These are phyloP conservation scores for Castanea crenata DNA, from an alignment of 306 rosid genomes.

Conservation along the genomic window DNA sequence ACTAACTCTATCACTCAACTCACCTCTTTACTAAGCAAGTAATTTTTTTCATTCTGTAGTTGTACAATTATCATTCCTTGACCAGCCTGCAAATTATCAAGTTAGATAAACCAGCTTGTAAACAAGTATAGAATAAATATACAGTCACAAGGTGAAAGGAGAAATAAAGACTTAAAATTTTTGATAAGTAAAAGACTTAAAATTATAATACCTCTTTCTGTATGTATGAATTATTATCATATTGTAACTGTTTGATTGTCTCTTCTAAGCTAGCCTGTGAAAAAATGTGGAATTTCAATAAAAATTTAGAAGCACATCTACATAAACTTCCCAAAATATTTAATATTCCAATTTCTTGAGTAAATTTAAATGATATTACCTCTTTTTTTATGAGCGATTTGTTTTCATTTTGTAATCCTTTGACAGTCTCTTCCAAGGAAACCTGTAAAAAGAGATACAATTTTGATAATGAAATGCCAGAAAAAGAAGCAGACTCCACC, in stretches of 20 bases:
- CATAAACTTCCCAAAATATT: neutral
- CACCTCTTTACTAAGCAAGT: constrained; percentile 62
- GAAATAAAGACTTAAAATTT: neutral
- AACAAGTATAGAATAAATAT: constrained; percentile 16
- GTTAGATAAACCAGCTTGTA: constrained; percentile 15
- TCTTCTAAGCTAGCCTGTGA: constrained; percentile 47
- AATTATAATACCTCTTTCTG: constrained; percentile 49
- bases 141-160: constrained; percentile 1
- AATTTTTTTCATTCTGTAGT: constrained; percentile 51
- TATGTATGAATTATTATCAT: constrained; percentile 35
- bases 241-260: constrained; percentile 36
- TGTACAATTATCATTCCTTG: constrained; percentile 53
- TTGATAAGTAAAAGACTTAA: no score
- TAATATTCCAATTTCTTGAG: neutral
- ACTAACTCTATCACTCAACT: neutral
- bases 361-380: constrained; percentile 36
- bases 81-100: constrained; percentile 43
- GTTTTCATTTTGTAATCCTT: constrained; percentile 44
- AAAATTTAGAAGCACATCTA: neutral
- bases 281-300: neutral
- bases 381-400: constrained; percentile 35
- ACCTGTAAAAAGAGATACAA: constrained; percentile 41
- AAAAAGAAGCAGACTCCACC: constrained; percentile 4
- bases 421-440: constrained; percentile 49
- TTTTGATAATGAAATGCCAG: constrained; percentile 5